phyloP scores from a whole-genome alignment of 495 filamentous ascomycete genomes.

The Cairneyella variabilis region DNA sequence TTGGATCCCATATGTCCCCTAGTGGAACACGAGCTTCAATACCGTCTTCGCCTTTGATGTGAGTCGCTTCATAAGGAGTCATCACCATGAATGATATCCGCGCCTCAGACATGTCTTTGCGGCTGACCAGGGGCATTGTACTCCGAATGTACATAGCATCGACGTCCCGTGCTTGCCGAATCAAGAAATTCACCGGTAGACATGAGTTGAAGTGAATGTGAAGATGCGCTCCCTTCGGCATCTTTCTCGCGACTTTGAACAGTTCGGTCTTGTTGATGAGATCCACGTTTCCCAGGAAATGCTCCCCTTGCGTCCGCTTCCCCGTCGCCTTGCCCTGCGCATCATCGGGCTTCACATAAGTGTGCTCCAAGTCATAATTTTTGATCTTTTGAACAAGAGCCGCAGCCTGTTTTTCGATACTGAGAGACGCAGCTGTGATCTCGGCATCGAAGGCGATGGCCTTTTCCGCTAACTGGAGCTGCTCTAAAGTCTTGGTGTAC shows the following conservation, averaged over 20 bases:
- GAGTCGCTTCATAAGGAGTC: conserved; percentile 22
- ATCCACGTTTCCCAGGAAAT: conserved; percentile 44
- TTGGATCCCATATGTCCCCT: conserved; percentile 11
- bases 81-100: conserved; percentile 48
- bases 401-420: conserved; percentile 18
- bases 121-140: conserved; percentile 29
- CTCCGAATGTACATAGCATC: conserved; percentile 49
- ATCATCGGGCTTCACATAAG: conserved; percentile 14
- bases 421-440: conserved; percentile 7
- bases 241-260: conserved; percentile 34
- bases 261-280: conserved; percentile 42
- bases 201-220: conserved; percentile 57
- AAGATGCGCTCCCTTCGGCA: conserved; percentile 53
- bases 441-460: conserved; percentile 21
- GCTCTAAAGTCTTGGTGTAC: conserved; percentile 15
- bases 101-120: conserved; percentile 34
- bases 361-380: conserved; percentile 17
- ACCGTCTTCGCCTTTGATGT: conserved; percentile 9
- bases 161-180: conserved; percentile 46
- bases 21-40: conserved; percentile 4
- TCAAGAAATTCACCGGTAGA: conserved; percentile 42
- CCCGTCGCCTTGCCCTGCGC: conserved; percentile 3
- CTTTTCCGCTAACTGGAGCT: conserved; percentile 18
- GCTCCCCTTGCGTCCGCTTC: conserved; percentile 31
- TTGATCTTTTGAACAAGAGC: conserved; percentile 20